These are phyloP conservation scores for Hyaloscypha finlandica DNA, from an alignment of 495 filamentous ascomycete genomes.

Conservation along the genomic window DNA sequence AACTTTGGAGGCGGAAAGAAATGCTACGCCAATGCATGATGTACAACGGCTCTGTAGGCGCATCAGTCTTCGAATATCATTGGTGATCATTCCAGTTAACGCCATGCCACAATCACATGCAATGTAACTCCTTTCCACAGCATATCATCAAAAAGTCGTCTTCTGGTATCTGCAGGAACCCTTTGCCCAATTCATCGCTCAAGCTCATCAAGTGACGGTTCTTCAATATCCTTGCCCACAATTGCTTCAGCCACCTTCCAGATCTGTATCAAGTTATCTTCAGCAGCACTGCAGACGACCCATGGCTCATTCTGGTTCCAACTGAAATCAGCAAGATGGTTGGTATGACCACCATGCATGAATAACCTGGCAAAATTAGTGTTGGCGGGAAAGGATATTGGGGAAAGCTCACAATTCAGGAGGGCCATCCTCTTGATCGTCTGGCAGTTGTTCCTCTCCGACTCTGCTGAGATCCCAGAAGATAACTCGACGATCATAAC, in stretches of 20 bases:
- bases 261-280: constrained; percentile 95
- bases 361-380: constrained; percentile 64
- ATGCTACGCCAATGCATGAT: no score
- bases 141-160: neutral
- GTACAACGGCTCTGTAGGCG: no score
- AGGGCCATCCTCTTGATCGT: constrained; percentile 95
- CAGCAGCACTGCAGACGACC: constrained; percentile 90
- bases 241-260: constrained; percentile 95
- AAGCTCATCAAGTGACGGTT: constrained; percentile 77
- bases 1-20: no score
- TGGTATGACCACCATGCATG: constrained; percentile 99
- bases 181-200: constrained; percentile 48
- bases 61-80: neutral
- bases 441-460: constrained; percentile 91
- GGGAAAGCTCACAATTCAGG: constrained; percentile 80
- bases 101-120: constrained; percentile 12
- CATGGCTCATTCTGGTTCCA: constrained; percentile 97
- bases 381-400: constrained; percentile 5
- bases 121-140: constrained; percentile 20
- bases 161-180: constrained; percentile 16
- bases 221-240: constrained; percentile 77
- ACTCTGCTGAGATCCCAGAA: constrained; percentile 94
- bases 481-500: constrained; percentile 89
- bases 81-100: constrained; percentile 3
- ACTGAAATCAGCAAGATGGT: constrained; percentile 92